Conservation (phyloP, 2,329 filamentous ascomycete species). For the Aspergillus sp. region DNA sequence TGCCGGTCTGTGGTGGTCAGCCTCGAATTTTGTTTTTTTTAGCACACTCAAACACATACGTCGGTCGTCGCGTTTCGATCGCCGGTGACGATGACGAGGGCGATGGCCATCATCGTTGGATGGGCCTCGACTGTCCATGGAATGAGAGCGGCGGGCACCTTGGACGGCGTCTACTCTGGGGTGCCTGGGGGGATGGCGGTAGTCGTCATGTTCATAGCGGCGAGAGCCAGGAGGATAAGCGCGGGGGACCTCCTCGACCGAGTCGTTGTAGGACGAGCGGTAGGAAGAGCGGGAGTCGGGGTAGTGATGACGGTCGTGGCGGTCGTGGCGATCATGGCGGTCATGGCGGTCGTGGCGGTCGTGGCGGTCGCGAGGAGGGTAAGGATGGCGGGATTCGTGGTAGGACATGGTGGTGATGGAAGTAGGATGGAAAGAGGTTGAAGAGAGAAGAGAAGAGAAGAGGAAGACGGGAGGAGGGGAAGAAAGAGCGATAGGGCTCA, state of each 20-base stretch:
- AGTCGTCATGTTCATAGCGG: slow-evolving; percentile 32
- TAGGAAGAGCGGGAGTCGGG: slow-evolving; percentile 11
- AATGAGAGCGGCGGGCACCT: slow-evolving; percentile 29
- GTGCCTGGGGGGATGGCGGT: slow-evolving; percentile 14
- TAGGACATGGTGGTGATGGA: slow-evolving; percentile 22
- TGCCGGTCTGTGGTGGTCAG: slow-evolving; percentile 19
- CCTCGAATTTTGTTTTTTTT: neutral
- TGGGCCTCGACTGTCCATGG: slow-evolving; percentile 24
- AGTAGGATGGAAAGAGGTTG: slow-evolving; percentile 6
- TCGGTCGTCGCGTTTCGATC: slow-evolving; percentile 37
- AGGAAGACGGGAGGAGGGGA: slow-evolving; percentile 1
- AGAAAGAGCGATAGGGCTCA: neutral
- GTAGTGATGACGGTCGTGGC: slow-evolving; percentile 20
- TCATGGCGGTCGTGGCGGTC: slow-evolving; percentile 16
- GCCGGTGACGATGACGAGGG: slow-evolving; percentile 32
- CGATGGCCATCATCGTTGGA: slow-evolving; percentile 26
- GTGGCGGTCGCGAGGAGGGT: slow-evolving; percentile 23
- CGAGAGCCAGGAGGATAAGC: slow-evolving; percentile 64
- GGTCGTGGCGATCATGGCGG: slow-evolving; percentile 18
- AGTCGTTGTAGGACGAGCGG: slow-evolving; percentile 40
- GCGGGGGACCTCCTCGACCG: slow-evolving; percentile 71
- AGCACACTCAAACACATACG: slow-evolving; percentile 18
- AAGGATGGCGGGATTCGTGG: slow-evolving; percentile 26
- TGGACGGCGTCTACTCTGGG: slow-evolving; percentile 21
- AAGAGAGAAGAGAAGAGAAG: slow-evolving; percentile 5